These are phyloP conservation scores for Sphagnum fallax DNA, from an alignment of 228 moss, liverwort and hornwort species.

Conservation along the genomic window DNA sequence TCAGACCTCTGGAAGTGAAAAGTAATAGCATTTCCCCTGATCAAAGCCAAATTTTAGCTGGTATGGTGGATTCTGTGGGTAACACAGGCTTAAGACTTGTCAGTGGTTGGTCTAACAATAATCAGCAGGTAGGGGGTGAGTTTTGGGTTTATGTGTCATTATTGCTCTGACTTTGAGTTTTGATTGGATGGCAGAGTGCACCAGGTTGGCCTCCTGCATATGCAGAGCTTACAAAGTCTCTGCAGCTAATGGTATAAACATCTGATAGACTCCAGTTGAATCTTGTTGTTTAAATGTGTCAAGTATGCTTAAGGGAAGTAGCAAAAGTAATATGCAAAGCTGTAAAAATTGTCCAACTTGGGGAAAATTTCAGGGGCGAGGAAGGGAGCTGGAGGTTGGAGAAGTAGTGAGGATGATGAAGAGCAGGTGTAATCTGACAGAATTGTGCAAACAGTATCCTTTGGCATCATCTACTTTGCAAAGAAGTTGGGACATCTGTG, in stretches of 20 bases:
- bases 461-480: slow-evolving; percentile 11
- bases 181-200: slow-evolving; percentile 22
- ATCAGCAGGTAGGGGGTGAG: too few relatives aligned
- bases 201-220: slow-evolving; percentile 74
- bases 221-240: slow-evolving; percentile 33
- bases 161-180: too few relatives aligned
- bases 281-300: neutral
- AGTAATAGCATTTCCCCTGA: too few relatives aligned
- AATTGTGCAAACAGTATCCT: slow-evolving; percentile 43
- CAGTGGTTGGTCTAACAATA: too few relatives aligned
- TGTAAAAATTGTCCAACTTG: too few relatives aligned
- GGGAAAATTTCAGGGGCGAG: slow-evolving; percentile 35
- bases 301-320: neutral
- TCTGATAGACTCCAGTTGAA: neutral
- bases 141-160: too few relatives aligned
- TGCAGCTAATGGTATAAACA: slow-evolving; percentile 43
- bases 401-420: slow-evolving; percentile 42
- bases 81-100: too few relatives aligned
- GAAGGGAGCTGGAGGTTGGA: slow-evolving; percentile 52
- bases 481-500: slow-evolving; percentile 31
- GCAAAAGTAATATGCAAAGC: too few relatives aligned
- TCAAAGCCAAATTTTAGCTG: too few relatives aligned
- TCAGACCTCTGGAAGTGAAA: too few relatives aligned
- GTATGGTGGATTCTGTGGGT: too few relatives aligned
- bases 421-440: slow-evolving; percentile 30